Conservation (phyloP, 2,329 filamentous ascomycete species). For the Daldinia sp. region DNA sequence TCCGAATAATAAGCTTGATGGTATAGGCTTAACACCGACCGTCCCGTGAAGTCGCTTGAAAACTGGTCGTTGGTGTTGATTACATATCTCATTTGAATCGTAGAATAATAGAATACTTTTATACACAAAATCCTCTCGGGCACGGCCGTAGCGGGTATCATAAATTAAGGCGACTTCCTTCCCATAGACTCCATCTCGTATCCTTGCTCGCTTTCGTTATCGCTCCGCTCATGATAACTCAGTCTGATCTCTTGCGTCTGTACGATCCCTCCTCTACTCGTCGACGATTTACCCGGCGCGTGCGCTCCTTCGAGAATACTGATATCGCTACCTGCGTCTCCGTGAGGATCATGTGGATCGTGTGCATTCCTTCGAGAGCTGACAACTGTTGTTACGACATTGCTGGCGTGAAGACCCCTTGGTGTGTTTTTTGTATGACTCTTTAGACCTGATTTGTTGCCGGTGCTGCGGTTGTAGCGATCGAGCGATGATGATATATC, state of each 20-base stretch:
- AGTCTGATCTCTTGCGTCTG: constrained; percentile 44
- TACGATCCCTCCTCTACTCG: constrained; percentile 38
- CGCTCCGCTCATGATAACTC: constrained; percentile 44
- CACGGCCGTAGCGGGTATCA: constrained; percentile 14
- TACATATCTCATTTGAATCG: constrained; percentile 10
- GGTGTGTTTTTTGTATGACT: constrained; percentile 28
- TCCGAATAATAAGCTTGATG: not conserved
- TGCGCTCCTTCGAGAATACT: constrained; percentile 39
- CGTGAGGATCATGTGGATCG: constrained; percentile 26
- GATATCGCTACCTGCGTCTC: constrained; percentile 43
- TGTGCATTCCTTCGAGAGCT: constrained; percentile 31
- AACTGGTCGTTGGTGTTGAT: not conserved
- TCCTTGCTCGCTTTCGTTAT: constrained; percentile 39
- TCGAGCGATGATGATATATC: constrained; percentile 42
- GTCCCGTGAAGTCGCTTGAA: not conserved
- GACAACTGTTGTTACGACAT: constrained; percentile 39
- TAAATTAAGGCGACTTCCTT: constrained; percentile 27
- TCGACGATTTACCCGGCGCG: constrained; percentile 34
- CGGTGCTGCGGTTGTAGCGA: constrained; percentile 35
- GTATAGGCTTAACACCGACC: not conserved
- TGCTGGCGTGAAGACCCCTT: constrained; percentile 34
- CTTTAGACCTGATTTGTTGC: constrained; percentile 33
- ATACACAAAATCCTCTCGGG: constrained; percentile 2
- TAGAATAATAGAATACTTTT: constrained; percentile 6
- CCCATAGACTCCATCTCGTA: constrained; percentile 44